Evolutionary conservation across 169 alveolate genomes (phyloP).

Genomic region (Plasmodium vivax): DNA sequence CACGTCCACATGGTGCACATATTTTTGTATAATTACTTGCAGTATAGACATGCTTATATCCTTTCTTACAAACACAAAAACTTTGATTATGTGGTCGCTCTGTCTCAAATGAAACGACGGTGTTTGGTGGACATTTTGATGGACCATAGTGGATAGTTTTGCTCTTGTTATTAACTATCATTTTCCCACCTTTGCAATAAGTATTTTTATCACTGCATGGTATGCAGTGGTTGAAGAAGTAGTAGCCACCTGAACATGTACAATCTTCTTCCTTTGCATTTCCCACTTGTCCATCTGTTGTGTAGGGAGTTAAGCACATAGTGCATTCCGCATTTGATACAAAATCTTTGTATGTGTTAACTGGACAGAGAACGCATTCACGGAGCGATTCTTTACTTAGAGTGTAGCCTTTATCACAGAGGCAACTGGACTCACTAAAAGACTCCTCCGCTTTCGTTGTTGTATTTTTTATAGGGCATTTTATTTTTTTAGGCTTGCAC

Average conservation of each 20-base stretch:
- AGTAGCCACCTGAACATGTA: conserved; percentile 81
- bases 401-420: conserved; percentile 77
- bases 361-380: conserved; percentile 78
- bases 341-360: conserved; percentile 78
- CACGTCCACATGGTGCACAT: conserved; percentile 80
- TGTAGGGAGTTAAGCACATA: conserved; percentile 77
- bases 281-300: conserved; percentile 76
- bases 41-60: conserved; percentile 62
- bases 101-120: conserved; percentile 86
- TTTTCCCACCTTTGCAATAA: conserved; percentile 89
- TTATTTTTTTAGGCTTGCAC: conserved; percentile 70
- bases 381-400: conserved; percentile 31
- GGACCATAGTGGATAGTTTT: conserved; percentile 81
- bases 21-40: conserved; percentile 56
- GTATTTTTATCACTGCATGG: conserved; percentile 80
- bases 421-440: conserved; percentile 71
- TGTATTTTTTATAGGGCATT: conserved; percentile 75
- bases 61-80: conserved; percentile 66
- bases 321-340: conserved; percentile 80
- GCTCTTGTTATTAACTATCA: conserved; percentile 53
- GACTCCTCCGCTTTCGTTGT: conserved; percentile 71
- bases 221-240: conserved; percentile 78
- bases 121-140: conserved; percentile 84
- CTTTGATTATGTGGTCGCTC: conserved; percentile 79
- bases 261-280: conserved; percentile 80